Evolutionary conservation across 176 grass and related monocot species (phyloP).

Genomic region (Hordeum marinum): DNA sequence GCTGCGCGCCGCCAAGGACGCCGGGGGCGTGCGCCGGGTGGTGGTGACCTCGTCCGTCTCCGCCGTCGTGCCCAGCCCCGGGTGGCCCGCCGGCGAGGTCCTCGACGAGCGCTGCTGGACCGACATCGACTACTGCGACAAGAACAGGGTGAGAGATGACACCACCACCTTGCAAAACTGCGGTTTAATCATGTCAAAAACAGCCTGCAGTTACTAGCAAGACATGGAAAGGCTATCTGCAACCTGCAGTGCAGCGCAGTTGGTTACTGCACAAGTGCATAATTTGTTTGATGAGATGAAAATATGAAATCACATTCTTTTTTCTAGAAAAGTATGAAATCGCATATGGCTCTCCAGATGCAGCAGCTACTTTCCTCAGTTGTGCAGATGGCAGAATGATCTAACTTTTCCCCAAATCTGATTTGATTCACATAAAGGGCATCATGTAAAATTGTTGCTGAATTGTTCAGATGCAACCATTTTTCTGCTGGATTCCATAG

Average conservation of each 20-base stretch:
- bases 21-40: slow-evolving; percentile 49
- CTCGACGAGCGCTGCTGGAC: slow-evolving; percentile 82
- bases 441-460: not conserved
- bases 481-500: not conserved
- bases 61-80: slow-evolving; percentile 44
- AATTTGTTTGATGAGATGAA: not conserved
- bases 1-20: slow-evolving; percentile 59
- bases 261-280: not conserved
- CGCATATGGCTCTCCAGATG: not conserved
- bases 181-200: not conserved
- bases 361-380: not conserved
- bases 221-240: not conserved
- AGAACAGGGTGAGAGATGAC: slow-evolving; percentile 51
- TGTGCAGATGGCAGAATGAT: not conserved
- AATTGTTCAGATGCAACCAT: not conserved
- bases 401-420: not conserved
- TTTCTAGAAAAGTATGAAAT: too few species aligned
- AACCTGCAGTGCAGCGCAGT: not conserved
- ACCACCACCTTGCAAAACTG: not conserved
- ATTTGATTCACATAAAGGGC: not conserved
- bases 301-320: not conserved
- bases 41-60: slow-evolving; percentile 78
- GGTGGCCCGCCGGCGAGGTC: slow-evolving; percentile 61
- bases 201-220: not conserved
- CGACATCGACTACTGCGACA: slow-evolving; percentile 69